Conservation (phyloP, 2,329 filamentous ascomycete species). For the Aspergillus melleus region DNA sequence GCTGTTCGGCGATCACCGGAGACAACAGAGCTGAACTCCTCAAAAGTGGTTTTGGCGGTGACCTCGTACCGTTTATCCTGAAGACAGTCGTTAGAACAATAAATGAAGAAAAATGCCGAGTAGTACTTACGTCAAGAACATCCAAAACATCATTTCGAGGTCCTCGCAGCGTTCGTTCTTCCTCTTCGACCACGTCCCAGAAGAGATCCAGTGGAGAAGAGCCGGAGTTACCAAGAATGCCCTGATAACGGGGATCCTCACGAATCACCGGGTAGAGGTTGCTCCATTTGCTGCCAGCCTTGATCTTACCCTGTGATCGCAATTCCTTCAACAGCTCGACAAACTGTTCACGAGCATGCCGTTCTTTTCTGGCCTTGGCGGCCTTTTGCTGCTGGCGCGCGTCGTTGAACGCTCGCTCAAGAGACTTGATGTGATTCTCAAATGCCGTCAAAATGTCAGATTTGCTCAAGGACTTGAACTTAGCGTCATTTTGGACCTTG, state of each 20-base stretch:
- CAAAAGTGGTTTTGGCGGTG: conserved; percentile 78
- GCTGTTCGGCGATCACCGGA: conserved; percentile 84
- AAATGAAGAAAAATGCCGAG: not conserved
- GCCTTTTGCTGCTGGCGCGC: conserved; percentile 84
- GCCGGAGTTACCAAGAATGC: conserved; percentile 79
- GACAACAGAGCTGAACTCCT: conserved; percentile 83
- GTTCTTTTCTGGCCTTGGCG: conserved; percentile 75
- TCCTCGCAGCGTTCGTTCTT: conserved; percentile 80
- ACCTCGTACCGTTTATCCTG: conserved; percentile 92
- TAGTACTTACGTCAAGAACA: conserved; percentile 73
- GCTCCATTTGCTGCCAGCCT: conserved; percentile 87
- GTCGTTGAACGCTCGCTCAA: conserved; percentile 91
- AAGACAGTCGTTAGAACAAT: conserved; percentile 36
- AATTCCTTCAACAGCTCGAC: conserved; percentile 73
- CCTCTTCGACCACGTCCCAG: conserved; percentile 93
- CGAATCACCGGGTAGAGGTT: conserved; percentile 73
- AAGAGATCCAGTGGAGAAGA: conserved; percentile 89
- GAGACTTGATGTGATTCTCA: conserved; percentile 88
- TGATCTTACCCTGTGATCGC: conserved; percentile 74
- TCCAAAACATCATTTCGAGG: conserved; percentile 82
- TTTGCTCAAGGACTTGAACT: conserved; percentile 81
- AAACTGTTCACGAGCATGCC: conserved; percentile 82
- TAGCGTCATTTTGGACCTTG: conserved; percentile 76
- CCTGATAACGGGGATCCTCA: conserved; percentile 77
- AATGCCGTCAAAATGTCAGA: conserved; percentile 91